Percentiles rank a stretch among this genome's conserved stretches.
phyloP scores from a whole-genome alignment of 441 rosid species.

The Croton setiger region DNA sequence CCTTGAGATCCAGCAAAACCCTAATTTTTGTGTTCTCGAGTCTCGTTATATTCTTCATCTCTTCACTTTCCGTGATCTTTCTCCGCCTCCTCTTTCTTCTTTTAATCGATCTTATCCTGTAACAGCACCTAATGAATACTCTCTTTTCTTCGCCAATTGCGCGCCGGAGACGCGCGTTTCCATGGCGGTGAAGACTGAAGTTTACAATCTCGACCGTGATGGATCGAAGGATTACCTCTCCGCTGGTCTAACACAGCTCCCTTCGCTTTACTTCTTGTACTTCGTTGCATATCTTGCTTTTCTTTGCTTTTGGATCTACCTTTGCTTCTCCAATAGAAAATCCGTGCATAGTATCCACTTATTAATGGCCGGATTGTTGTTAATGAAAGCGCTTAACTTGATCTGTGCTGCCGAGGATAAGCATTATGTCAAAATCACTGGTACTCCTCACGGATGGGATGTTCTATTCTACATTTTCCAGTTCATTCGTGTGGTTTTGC shows the following conservation, averaged over 20 bases:
- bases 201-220: slow-evolving; percentile 65
- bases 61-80: slow-evolving; percentile 82
- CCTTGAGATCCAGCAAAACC: slow-evolving; percentile 77
- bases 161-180: slow-evolving; percentile 78
- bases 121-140: slow-evolving; percentile 76
- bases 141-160: slow-evolving; percentile 89
- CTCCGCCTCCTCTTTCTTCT: slow-evolving; percentile 70
- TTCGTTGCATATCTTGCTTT: slow-evolving; percentile 52
- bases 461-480: slow-evolving; percentile 87
- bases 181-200: slow-evolving; percentile 74
- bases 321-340: slow-evolving; percentile 40
- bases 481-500: slow-evolving; percentile 65
- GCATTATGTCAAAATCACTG: slow-evolving; percentile 77
- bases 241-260: slow-evolving; percentile 87
- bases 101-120: slow-evolving; percentile 63
- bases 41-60: slow-evolving; percentile 54
- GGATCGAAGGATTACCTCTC: slow-evolving; percentile 66
- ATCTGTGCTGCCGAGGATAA: slow-evolving; percentile 92
- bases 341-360: slow-evolving; percentile 81
- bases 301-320: slow-evolving; percentile 63
- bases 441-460: slow-evolving; percentile 98
- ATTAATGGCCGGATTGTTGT: slow-evolving; percentile 66
- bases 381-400: slow-evolving; percentile 82
- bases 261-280: slow-evolving; percentile 56
- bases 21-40: slow-evolving; percentile 82